Evolutionary conservation across 306 rosid species (phyloP).

Genomic region (Purshia tridentata): DNA sequence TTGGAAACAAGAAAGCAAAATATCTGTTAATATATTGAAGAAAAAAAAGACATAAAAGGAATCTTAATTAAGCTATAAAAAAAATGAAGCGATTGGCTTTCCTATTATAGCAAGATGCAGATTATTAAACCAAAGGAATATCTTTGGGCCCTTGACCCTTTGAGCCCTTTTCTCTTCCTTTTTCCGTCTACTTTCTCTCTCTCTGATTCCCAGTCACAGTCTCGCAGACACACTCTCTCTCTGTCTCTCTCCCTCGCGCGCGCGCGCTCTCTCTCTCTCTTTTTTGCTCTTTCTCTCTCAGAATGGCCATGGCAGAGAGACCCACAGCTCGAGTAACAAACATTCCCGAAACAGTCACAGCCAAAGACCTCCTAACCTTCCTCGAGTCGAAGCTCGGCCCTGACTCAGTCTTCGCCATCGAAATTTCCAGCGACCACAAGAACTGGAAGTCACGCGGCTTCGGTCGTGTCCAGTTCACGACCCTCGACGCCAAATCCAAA

Average conservation of each 20-base stretch:
- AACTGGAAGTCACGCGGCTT: conserved; percentile 81
- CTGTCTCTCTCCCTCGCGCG: not conserved
- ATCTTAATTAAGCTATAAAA: no score
- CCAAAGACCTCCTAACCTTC: conserved; percentile 55
- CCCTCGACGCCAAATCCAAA: conserved; percentile 32
- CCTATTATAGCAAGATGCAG: no score
- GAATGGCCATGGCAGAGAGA: conserved; percentile 37
- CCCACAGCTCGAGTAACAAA: conserved; percentile 53
- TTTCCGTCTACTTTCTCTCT: not conserved
- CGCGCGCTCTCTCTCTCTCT: not conserved
- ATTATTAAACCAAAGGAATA: no score
- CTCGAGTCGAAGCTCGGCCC: conserved; percentile 50
- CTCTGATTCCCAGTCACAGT: not conserved
- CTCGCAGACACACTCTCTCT: not conserved
- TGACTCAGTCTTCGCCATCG: conserved; percentile 71
- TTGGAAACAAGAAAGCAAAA: no score
- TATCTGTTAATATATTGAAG: no score
- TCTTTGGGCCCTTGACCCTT: no score
- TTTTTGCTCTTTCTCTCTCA: not conserved
- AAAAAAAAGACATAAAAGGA: no score
- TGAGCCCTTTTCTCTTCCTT: no score
- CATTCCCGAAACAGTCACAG: conserved; percentile 60
- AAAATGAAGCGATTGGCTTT: no score
- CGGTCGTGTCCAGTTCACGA: conserved; percentile 84
- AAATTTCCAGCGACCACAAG: conserved; percentile 56